Evolutionary conservation across 2,329 filamentous ascomycete genomes (phyloP), one percentile per base, ranked within the genome.

Genomic region (Berkeleyomyces rouxiae): DNA sequence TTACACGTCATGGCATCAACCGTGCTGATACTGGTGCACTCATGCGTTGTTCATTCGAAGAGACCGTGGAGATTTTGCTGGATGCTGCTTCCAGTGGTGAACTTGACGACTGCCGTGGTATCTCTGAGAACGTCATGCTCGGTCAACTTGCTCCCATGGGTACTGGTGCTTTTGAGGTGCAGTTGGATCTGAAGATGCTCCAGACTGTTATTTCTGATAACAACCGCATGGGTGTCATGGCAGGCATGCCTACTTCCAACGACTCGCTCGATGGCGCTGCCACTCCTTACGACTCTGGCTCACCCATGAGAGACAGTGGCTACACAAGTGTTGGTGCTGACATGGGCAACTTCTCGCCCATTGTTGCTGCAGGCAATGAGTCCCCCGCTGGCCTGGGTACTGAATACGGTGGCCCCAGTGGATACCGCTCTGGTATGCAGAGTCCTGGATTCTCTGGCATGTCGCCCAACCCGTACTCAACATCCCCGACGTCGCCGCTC

Each of bases 11-110:
- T 72, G 93, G 93, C 76, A 99, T 99, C 78, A 99, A 99, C 78
- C 85, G 93, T 69, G 90, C 92, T 36, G 93, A 99, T 71, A 99
- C 95, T 66, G 93, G 93, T 78, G 95, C 93, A 7, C 80, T 99
- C 69, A 99, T 99, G 93, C 87, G 93, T 73, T 99, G 95, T 79
- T 99, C 93, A 1, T 99, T 99, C 76, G 93, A 99, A 75, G 95
- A 99, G 74, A 99, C 93, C 0, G 93, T 99, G 47, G 95, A 99
- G 72, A 99, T 99, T 78, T 79, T 99, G 61, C 83, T 99, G 23
- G 93, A 99, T 72, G 95, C 93, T 65, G 93, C 93, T 33, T 90
- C 90, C 13, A 89, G 89, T 59, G 93, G 93, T 72, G 93, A 99
- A 74, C 81, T 99, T 40, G 93, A 99, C 71, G 93, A 99, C 74